Base-by-base conservation (phyloP, 768 basidiomycete genomes). In the Lentinula sp. region DNA sequence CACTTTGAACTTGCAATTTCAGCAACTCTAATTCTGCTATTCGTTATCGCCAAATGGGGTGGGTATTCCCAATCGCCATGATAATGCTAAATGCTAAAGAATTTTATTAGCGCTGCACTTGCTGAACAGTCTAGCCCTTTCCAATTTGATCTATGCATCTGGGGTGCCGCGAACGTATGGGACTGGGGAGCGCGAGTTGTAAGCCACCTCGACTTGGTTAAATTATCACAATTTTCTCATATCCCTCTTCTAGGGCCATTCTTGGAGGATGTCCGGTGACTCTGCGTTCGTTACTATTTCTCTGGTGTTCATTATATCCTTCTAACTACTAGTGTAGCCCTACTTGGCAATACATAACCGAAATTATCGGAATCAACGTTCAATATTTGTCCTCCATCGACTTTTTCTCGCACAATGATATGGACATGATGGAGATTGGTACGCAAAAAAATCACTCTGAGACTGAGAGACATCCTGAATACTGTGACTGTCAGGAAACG, bases 351-450 rank as follows among this genome's bases (percentile, higher is more conserved):
- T 84, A 76, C 64, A 80, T 85, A 49, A 77, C 74, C 6, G 72
- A 68, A 16, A 77, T 81, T 63, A 79, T 84, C 37, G 69, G 59
- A 4, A 75, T 67, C 18, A 82, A 83, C 61, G 78, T 76, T 9
- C 66, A 70, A 15, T 71, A 80, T 63, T 64, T 81, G 16, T 69
- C 74, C 16, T 70, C 73, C 18, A 70, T 79, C 63, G 71, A 78
- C 57, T 84, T 84, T 65, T 76, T 69, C 43, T 72, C 76, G 0
- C 82, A 84, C 64, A 82, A 83, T 60, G 83, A 84, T 61, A 83
- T 84, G 82, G 82, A 84, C 66, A 84, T 83, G 82, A 79, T 79
- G 76, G 76, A 80, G 63, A 78, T 80, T 39, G 77, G 73, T 69
- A 46, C 28, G 28, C 13, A 39, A 32, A 31, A 18, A 4, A 11